Percentiles rank a stretch among this genome's conserved stretches.
Evolutionary conservation across 192 early-diverging fungal genomes (phyloP).

Genomic region (Umbelopsis vinacea): DNA sequence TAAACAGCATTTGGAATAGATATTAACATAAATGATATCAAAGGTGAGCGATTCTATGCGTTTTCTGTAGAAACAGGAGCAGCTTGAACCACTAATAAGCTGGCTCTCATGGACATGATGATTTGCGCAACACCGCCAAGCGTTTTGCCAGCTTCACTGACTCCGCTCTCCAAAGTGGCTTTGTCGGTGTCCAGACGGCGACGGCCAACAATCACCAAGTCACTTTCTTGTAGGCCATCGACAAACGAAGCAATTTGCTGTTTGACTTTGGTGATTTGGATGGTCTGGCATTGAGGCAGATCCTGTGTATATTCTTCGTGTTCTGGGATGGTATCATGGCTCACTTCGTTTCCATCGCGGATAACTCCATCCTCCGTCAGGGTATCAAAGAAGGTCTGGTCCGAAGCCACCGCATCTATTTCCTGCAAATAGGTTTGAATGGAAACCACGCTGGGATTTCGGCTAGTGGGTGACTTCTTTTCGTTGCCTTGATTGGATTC

Average conservation of each 20-base stretch:
- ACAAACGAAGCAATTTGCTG: slow-evolving; percentile 46
- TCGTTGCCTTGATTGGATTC: background rate
- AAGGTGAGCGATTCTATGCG: too few relatives aligned
- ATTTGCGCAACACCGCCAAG: slow-evolving; percentile 16
- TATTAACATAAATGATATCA: too few relatives aligned
- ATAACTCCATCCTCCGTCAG: slow-evolving; percentile 29
- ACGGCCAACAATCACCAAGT: slow-evolving; percentile 8
- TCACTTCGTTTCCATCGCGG: slow-evolving; percentile 17
- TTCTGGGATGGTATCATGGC: slow-evolving; percentile 8
- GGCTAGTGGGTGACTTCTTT: slow-evolving; percentile 11
- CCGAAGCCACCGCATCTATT: slow-evolving; percentile 16
- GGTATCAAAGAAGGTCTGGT: slow-evolving; percentile 41
- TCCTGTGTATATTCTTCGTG: background rate
- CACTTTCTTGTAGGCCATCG: slow-evolving; percentile 29
- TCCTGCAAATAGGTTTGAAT: slow-evolving; percentile 21
- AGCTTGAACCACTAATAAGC: slow-evolving; percentile 12
- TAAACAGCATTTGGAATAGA: too few relatives aligned
- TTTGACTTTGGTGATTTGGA: slow-evolving; percentile 35
- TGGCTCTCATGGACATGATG: background rate
- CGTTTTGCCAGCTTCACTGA: background rate
- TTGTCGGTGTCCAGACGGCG: background rate
- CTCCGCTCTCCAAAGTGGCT: slow-evolving; percentile 2
- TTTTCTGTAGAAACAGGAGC: background rate
- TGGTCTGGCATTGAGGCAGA: background rate
- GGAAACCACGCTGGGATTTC: background rate